Percentiles rank a stretch among this genome's conserved stretches.
Evolutionary conservation across 805 yeast species (phyloP).

Genomic region (Lachancea mirantina): DNA sequence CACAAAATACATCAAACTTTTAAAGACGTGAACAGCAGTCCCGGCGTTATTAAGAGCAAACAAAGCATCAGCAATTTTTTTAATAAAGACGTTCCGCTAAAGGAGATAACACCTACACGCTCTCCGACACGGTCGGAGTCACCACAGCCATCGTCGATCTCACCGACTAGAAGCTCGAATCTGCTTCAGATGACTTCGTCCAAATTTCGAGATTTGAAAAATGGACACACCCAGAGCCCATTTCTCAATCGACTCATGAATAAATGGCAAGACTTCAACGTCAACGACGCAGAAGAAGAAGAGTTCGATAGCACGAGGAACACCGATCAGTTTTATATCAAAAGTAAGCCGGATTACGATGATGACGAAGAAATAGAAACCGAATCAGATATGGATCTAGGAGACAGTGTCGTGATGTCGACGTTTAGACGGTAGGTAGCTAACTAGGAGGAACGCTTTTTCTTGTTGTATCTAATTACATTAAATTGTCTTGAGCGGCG

Average conservation of each 20-base stretch:
- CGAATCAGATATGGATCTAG: slow-evolving; percentile 16
- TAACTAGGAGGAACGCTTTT: no score
- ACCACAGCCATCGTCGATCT: neutral
- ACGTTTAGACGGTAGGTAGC: slow-evolving; percentile 15
- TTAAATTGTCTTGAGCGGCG: no score
- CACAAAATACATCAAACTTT: slow-evolving; percentile 14
- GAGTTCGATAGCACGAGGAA: slow-evolving; percentile 22
- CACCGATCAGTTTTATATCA: slow-evolving; percentile 19
- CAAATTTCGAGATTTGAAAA: slow-evolving; percentile 3
- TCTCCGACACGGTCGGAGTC: neutral
- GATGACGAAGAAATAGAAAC: slow-evolving; percentile 22
- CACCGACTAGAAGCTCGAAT: neutral
- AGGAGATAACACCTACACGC: slow-evolving; percentile 3
- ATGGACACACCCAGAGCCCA: slow-evolving; percentile 2
- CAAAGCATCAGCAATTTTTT: slow-evolving; percentile 21
- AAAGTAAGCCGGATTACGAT: slow-evolving; percentile 22
- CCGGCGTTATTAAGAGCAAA: slow-evolving; percentile 16
- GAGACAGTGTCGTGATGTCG: slow-evolving; percentile 15
- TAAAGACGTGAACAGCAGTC: slow-evolving; percentile 19
- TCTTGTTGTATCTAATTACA: no score
- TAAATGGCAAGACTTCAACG: slow-evolving; percentile 29
- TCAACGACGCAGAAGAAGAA: slow-evolving; percentile 25
- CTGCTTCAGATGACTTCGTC: slow-evolving; percentile 1
- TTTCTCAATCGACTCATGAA: slow-evolving; percentile 11
- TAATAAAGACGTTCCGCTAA: slow-evolving; percentile 6